phyloP scores from a whole-genome alignment of 192 early-diverging fungal genomes.

The Piromyces finnis region DNA sequence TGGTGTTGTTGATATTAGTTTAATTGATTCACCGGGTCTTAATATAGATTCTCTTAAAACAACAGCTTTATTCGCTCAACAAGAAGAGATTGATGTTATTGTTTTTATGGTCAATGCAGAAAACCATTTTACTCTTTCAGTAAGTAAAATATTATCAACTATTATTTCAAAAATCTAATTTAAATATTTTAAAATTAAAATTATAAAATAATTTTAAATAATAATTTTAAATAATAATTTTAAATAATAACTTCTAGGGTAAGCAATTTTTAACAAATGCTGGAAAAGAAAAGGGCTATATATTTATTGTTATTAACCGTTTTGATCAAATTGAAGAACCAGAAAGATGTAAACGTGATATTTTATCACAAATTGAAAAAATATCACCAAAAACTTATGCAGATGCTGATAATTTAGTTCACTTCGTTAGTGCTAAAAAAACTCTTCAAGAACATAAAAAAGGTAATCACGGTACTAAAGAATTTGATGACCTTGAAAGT shows the following conservation, averaged over 20 bases:
- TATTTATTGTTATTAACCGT: constrained; percentile 95
- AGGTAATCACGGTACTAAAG: constrained; percentile 11
- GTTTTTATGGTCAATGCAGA: constrained; percentile 98
- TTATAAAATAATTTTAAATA: not conserved
- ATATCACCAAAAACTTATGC: constrained; percentile 86
- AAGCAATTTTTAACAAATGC: constrained; percentile 92
- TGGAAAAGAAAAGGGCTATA: constrained; percentile 95
- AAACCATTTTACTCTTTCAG: constrained; percentile 96
- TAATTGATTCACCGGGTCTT: constrained; percentile 96
- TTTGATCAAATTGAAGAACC: constrained; percentile 90
- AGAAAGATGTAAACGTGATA: constrained; percentile 81
- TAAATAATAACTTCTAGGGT: constrained; percentile 27
- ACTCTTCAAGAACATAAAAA: not conserved
- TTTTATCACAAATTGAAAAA: constrained; percentile 90
- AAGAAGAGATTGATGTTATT: constrained; percentile 98
- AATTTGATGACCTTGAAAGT: constrained; percentile 71
- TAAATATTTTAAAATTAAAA: no score
- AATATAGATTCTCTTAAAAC: constrained; percentile 98
- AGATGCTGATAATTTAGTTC: constrained; percentile 78
- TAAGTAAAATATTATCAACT: constrained; percentile 13
- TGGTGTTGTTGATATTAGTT: constrained; percentile 84
- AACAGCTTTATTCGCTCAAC: constrained; percentile 85
- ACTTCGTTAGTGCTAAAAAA: constrained; percentile 72
- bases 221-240: not conserved
- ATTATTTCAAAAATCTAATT: not conserved